Percentiles rank a stretch among this genome's conserved stretches.
Conservation (phyloP, 306 rosid genomes). For the Neltuma alba region DNA sequence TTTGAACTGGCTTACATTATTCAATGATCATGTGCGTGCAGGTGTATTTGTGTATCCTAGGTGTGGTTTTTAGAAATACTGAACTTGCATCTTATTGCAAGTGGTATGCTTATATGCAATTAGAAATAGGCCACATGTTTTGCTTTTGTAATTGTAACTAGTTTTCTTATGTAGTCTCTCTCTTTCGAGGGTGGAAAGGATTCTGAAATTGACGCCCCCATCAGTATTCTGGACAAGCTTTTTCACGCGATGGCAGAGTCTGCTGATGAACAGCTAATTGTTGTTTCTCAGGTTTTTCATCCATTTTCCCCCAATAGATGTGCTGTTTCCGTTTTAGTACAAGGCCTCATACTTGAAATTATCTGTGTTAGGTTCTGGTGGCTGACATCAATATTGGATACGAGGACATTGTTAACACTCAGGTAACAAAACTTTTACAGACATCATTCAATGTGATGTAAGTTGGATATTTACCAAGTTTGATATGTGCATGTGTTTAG, state of each 20-base stretch:
- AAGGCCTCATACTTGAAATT: slow-evolving; percentile 17
- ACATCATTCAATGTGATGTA: background rate
- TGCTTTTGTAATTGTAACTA: background rate
- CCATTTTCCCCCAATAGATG: background rate
- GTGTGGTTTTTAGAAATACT: background rate
- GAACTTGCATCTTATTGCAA: background rate
- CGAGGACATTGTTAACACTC: slow-evolving; percentile 86
- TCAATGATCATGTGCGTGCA: background rate
- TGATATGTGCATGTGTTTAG: slow-evolving; percentile 38
- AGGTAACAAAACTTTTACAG: slow-evolving; percentile 48
- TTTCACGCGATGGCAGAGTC: slow-evolving; percentile 78
- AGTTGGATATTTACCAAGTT: background rate
- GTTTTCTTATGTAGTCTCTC: background rate
- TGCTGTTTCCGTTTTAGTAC: background rate
- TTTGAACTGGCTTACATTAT: background rate
- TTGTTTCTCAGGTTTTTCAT: slow-evolving; percentile 75
- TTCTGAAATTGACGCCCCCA: slow-evolving; percentile 84
- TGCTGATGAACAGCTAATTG: slow-evolving; percentile 79
- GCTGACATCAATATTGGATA: slow-evolving; percentile 91
- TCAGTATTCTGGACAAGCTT: slow-evolving; percentile 76
- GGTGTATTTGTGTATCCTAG: too few species aligned
- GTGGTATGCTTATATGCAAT: background rate
- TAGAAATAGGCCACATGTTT: slow-evolving; percentile 1
- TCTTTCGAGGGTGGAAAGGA: slow-evolving; percentile 81
- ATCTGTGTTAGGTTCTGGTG: slow-evolving; percentile 70